Conservation (phyloP, 2,329 filamentous ascomycete species). For the Ophiostoma quercus region DNA sequence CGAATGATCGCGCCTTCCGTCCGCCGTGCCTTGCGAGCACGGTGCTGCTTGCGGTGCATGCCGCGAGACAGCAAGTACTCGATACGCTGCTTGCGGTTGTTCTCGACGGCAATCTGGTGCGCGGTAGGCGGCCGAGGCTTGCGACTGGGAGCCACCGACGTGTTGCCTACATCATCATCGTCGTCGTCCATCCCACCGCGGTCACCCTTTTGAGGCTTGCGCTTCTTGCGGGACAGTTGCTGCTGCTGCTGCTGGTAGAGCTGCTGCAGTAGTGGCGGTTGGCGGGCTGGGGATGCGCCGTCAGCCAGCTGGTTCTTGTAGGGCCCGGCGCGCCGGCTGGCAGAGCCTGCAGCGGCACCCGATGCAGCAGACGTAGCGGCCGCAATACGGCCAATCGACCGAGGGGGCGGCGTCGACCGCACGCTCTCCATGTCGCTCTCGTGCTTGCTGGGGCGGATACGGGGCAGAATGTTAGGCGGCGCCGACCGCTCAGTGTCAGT, state of each 20-base stretch:
- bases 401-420: constrained; percentile 48
- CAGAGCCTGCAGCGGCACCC: constrained; percentile 40
- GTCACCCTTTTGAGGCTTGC: not conserved
- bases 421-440: constrained; percentile 51
- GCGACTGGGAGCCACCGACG: constrained; percentile 38
- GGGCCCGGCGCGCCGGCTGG: constrained; percentile 44
- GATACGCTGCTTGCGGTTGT: constrained; percentile 72
- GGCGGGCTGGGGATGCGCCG: constrained; percentile 54
- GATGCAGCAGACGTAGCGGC: constrained; percentile 39
- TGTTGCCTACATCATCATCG: constrained; percentile 20
- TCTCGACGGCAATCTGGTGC: constrained; percentile 75
- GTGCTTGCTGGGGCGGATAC: constrained; percentile 59
- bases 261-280: constrained; percentile 30
- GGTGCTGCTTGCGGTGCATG: constrained; percentile 60
- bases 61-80: constrained; percentile 75
- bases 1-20: constrained; percentile 63
- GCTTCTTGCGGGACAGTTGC: constrained; percentile 19
- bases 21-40: constrained; percentile 56
- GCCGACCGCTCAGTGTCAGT: constrained; percentile 47
- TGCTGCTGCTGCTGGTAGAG: constrained; percentile 31
- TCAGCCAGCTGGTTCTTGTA: constrained; percentile 58
- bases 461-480: constrained; percentile 51
- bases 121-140: constrained; percentile 72
- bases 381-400: constrained; percentile 36
- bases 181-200: constrained; percentile 22